phyloP scores from a whole-genome alignment of 257 asterid species.

The Solanum ossicruentum region DNA sequence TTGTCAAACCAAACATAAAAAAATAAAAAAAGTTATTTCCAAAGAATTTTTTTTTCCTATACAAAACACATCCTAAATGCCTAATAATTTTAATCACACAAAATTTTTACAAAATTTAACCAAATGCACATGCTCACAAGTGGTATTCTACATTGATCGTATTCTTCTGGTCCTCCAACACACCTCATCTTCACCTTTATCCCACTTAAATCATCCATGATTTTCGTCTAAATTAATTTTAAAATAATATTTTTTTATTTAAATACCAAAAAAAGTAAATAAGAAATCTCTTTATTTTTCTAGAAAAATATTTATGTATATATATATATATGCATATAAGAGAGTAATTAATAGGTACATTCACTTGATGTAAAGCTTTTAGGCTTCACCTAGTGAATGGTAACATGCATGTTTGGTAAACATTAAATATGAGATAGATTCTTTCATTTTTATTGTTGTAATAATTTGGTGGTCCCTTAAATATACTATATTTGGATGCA shows the following conservation, averaged over 20 bases:
- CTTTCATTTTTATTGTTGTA: neutral
- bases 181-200: neutral
- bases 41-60: too few species aligned
- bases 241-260: neutral
- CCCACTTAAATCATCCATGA: neutral
- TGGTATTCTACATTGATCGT: neutral
- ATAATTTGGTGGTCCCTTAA: neutral
- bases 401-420: neutral
- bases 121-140: too few species aligned
- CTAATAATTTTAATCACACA: too few species aligned
- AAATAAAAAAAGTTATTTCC: too few species aligned
- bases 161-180: neutral
- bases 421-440: neutral
- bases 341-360: neutral
- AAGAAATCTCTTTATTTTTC: neutral
- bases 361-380: neutral
- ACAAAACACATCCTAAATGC: too few species aligned
- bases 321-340: neutral
- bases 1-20: too few species aligned
- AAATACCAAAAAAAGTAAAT: neutral
- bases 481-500: neutral
- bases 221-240: neutral
- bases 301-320: neutral
- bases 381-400: neutral
- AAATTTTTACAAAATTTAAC: too few species aligned